These are phyloP conservation scores for Boletus rubroflammeus DNA, from an alignment of 768 basidiomycete genomes.

Conservation along the genomic window DNA sequence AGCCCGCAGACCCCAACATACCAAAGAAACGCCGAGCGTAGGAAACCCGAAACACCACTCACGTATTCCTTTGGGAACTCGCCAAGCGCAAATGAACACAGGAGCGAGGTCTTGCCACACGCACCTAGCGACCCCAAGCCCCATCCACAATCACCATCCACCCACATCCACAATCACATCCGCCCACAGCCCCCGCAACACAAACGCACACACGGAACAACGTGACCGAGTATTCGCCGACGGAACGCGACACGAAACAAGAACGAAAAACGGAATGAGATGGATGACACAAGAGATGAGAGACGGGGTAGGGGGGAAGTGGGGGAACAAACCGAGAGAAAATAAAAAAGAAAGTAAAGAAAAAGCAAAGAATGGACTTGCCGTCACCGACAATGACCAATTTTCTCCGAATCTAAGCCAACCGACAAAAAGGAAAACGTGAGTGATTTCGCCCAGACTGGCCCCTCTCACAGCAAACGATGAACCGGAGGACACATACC, in stretches of 20 bases:
- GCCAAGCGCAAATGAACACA: slow-evolving; percentile 89
- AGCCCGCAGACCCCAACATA: not conserved
- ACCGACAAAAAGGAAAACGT: not conserved
- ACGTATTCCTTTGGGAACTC: slow-evolving; percentile 97
- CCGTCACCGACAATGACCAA: slow-evolving; percentile 97
- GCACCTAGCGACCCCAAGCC: slow-evolving; percentile 51
- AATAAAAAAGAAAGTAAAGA: too few relatives aligned
- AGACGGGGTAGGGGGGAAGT: too few relatives aligned
- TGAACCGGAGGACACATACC: slow-evolving; percentile 38
- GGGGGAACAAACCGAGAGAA: too few relatives aligned
- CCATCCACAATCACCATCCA: not conserved
- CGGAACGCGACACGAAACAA: not conserved
- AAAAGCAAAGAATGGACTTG: slow-evolving; percentile 34
- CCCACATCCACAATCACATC: not conserved
- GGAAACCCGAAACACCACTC: slow-evolving; percentile 34
- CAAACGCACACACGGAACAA: not conserved
- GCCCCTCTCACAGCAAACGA: not conserved
- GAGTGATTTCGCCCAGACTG: not conserved
- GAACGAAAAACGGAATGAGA: not conserved
- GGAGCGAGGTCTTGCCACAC: slow-evolving; percentile 91
- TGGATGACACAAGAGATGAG: too few relatives aligned
- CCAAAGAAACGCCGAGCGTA: too few relatives aligned
- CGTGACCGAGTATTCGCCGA: not conserved
- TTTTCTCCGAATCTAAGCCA: slow-evolving; percentile 80
- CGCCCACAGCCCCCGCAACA: not conserved